A percentile compares a stretch with the other conserved stretches of the same genome.
Evolutionary conservation across 2,329 filamentous ascomycete genomes (phyloP).

Genomic region (Cylindrodendrum hubeiense): DNA sequence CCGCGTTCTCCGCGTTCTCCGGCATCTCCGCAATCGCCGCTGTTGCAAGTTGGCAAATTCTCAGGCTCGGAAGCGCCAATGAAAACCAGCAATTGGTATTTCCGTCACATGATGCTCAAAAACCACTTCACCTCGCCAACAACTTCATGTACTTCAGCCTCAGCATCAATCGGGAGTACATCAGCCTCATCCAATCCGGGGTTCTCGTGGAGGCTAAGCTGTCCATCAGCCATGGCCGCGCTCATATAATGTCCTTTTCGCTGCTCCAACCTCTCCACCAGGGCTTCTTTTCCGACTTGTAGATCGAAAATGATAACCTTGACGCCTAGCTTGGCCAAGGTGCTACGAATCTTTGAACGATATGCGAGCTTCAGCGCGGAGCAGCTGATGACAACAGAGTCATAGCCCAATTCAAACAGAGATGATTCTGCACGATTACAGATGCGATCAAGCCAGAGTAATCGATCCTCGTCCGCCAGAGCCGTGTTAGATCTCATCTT

Average conservation of each 20-base stretch:
- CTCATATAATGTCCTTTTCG: slow-evolving; percentile 53
- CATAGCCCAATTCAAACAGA: slow-evolving; percentile 42
- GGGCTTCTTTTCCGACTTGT: slow-evolving; percentile 45
- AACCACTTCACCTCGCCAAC: slow-evolving; percentile 36
- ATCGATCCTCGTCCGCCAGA: slow-evolving; percentile 49
- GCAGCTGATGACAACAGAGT: slow-evolving; percentile 52
- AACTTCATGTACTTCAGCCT: slow-evolving; percentile 24
- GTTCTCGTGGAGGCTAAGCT: slow-evolving; percentile 48
- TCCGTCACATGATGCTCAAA: background rate
- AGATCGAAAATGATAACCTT: slow-evolving; percentile 52
- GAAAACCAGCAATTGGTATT: too few relatives aligned
- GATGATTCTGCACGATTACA: slow-evolving; percentile 38
- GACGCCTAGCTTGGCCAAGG: slow-evolving; percentile 31
- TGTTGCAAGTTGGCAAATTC: too few relatives aligned
- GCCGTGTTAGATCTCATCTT: slow-evolving; percentile 47
- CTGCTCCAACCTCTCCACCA: slow-evolving; percentile 44
- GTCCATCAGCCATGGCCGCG: slow-evolving; percentile 50
- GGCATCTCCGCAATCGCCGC: too few relatives aligned
- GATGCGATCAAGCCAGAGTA: slow-evolving; percentile 47
- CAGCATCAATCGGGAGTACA: slow-evolving; percentile 48
- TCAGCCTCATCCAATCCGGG: slow-evolving; percentile 47
- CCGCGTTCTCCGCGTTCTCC: too few relatives aligned
- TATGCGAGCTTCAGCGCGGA: slow-evolving; percentile 52
- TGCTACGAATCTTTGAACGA: slow-evolving; percentile 47
- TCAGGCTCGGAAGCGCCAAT: too few relatives aligned